Base-by-base conservation (phyloP, 192 early-diverging fungal species). In the Lunasporangiospora selenospora region DNA sequence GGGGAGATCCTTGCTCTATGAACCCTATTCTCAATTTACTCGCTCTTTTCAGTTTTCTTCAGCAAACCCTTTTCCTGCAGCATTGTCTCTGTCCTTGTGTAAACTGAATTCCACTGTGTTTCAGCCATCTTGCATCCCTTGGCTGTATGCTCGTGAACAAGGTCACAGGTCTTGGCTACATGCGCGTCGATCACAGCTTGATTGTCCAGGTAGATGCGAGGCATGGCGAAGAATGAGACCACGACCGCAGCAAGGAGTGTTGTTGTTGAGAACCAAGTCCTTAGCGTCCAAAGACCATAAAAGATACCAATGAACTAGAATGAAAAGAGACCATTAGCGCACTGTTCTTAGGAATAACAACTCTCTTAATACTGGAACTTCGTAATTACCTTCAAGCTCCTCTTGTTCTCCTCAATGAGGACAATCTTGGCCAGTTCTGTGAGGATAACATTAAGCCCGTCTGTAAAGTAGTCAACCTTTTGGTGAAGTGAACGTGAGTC, bases 231-330 rank as follows among this genome's bases (percentile, higher is more conserved):
- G 29, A 63, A 29, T 8, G 60, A 63, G 34, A 73, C 37, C 47
- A 73, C 34, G 32, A 73, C 50, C 40, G 56, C 29, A 18, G 58
- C 34, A 26, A 73, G 43, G 1, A 73, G 60, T 0, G 69, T 63
- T 2, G 69, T 73, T 13, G 61, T 73, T 4, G 69, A 57, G 49
- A 73, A 73, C 69, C 69, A 73, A n/a, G 54, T 73, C 26, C 69
- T 59, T 11, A 73, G 69, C 29, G 69, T 73, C 69, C 69, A 73
- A 49, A 73, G 29, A 13, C 33, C 42, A 16, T 73, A 73, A 37
- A 62, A 73, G 42, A 63, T 58, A 18, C 53, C 69, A 18, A 73
- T 73, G 36, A 38, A 73, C 69, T 69, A 69, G 3, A 11, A 24
- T 7, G 16, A 4, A 42, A 55, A 2, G 11, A 31, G 8, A 30